Evolutionary conservation across 345 rosid species (phyloP).

Genomic region (Heritiera fomes): DNA sequence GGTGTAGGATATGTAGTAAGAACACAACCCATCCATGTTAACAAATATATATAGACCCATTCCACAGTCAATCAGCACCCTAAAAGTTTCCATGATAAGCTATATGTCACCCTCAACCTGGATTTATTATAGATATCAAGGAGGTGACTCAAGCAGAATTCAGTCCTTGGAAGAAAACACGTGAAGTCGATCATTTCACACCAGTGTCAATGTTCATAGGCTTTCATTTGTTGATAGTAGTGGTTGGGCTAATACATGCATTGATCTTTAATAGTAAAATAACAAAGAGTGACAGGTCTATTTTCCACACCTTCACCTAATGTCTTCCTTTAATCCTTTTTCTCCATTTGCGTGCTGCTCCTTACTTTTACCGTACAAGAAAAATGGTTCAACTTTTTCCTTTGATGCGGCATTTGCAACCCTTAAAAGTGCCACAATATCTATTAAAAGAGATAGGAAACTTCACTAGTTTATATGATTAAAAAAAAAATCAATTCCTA

Average conservation of each 20-base stretch:
- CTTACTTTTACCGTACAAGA: slow-evolving; percentile 25
- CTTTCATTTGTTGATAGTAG: slow-evolving; percentile 15
- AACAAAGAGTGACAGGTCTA: slow-evolving; percentile 1
- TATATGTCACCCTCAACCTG: slow-evolving; percentile 24
- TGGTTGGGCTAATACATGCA: slow-evolving; percentile 23
- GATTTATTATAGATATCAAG: slow-evolving; percentile 24
- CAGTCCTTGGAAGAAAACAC: slow-evolving; percentile 15
- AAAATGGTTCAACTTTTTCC: slow-evolving; percentile 16
- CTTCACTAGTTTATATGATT: slow-evolving; percentile 1
- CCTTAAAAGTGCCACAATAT: neutral
- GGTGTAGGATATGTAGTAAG: slow-evolving; percentile 19
- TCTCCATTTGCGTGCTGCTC: slow-evolving; percentile 15
- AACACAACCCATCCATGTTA: slow-evolving; percentile 14
- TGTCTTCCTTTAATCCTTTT: neutral
- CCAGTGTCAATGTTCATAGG: slow-evolving; percentile 18
- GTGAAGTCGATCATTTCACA: slow-evolving; percentile 27
- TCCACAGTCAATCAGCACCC: slow-evolving; percentile 15
- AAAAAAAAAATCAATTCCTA: neutral
- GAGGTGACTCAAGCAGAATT: slow-evolving; percentile 15
- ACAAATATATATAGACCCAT: slow-evolving; percentile 31
- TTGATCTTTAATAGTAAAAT: slow-evolving; percentile 21
- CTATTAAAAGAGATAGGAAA: neutral
- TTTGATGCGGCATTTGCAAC: neutral
- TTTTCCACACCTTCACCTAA: slow-evolving; percentile 31
- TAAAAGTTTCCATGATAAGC: slow-evolving; percentile 9